Base-by-base conservation (phyloP, 768 basidiomycete genomes). In the Leucogyrophana mollusca region DNA sequence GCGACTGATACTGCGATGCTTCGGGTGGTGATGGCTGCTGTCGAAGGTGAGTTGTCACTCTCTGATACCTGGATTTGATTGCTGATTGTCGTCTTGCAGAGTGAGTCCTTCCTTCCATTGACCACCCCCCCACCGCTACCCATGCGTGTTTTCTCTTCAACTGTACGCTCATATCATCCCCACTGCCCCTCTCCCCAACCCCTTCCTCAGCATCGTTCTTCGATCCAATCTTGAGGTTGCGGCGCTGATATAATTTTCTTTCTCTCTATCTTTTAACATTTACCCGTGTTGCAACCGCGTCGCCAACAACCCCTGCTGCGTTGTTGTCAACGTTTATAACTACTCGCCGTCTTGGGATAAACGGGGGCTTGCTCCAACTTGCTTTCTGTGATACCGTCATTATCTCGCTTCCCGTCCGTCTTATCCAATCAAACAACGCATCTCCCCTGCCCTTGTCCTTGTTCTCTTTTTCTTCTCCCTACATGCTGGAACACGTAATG, bases 21-120 rank as follows among this genome's bases (percentile, higher is more conserved):
- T 40, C 76, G 87, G 56, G 90, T 94, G 16, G 90, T 97, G 13
- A 95, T 95, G 94, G 89, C 90, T 52, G 93, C 94, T 50, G 91
- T 94, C 41, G 89, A 93, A 93, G 91, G 90, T 90, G 52, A 56
- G 82, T 73, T 45, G 40, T 30, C 8, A 32, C 36, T 49, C 20
- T 17, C 49, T 50, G 16, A 52, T 45, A 34, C 44, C 40, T 33
- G 39, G 20, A 39, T 52, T 42, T 30, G 48, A 34, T 43, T 50
- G 20, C 46, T 47, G 34, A 34, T 57, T 56, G 36, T 47, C 52
- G 22, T 46, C 45, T 54, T 53, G 34, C 56, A 87, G 85, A 87
- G 86, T 89, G 76, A 88, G 84, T 85, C 32, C 38, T 45, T 57
- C 40, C 44, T 58, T 60, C 43, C 34, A 47, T 56, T 43, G 57